Evolutionary conservation across 306 rosid species (phyloP), one percentile per base, ranked within the genome.

Genomic region (Sicyos edulis): DNA sequence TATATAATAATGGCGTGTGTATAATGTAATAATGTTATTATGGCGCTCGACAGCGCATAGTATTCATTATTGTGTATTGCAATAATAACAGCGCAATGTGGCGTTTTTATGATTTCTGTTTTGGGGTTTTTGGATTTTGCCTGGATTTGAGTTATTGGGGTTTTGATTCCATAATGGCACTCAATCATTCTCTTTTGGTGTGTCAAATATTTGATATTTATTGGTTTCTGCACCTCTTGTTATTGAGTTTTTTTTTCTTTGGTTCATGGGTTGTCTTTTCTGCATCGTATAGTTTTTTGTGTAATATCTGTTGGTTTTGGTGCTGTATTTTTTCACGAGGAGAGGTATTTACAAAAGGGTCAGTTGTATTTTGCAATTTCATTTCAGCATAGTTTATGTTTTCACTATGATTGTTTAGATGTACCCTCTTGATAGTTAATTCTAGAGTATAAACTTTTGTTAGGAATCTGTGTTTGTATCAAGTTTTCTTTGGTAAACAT

Each of bases 71-170:
- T n/a, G n/a, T n/a, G n/a, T n/a, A n/a, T n/a, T n/a, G n/a, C n/a
- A n/a, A n/a, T n/a, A n/a, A n/a, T n/a, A n/a, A n/a, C n/a, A n/a
- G n/a, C n/a, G n/a, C n/a, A n/a, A n/a, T n/a, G n/a, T n/a, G n/a
- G n/a, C n/a, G n/a, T n/a, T 29, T 50, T 19, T 1, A 6, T 45
- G 20, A 42, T 66, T 66, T 44, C 21, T 15, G 34, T 53, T 22
- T 71, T 42, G 10, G 61, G 74, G n/a, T 8, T 4, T 2, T 52
- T 53, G n/a, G n/a, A 51, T 71, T 71, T 53, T 49, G 61, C 49
- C 1, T 47, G 40, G 72, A 40, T 29, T 60, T n/a, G 12, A 60
- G 47, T 26, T 60, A 1, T 26, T 45, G 50, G 52, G 3, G 12
- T 17, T 58, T 37, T 63, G 14, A 65, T 42, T 42, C 53, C 53